phyloP scores from a whole-genome alignment of 2,329 filamentous ascomycete species.

The Calonectria fujianensis region DNA sequence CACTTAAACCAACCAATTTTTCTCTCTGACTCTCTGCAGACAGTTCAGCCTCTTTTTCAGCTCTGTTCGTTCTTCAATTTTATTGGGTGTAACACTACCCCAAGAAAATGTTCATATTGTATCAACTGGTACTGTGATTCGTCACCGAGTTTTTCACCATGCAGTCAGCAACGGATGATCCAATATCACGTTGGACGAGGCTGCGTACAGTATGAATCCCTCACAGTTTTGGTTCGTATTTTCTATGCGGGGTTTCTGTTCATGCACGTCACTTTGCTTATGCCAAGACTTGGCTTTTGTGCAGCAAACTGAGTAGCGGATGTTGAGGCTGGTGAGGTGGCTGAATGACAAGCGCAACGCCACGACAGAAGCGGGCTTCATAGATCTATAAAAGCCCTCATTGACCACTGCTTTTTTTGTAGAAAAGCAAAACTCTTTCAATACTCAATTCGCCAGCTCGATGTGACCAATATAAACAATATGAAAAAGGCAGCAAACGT shows the following conservation, averaged over 20 bases:
- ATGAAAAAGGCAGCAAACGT: too few species aligned
- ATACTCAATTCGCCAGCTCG: too few species aligned
- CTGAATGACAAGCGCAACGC: too few species aligned
- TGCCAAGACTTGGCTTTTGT: neutral
- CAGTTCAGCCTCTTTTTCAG: neutral
- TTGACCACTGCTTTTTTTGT: too few species aligned
- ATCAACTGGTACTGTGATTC: neutral
- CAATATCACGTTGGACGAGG: neutral
- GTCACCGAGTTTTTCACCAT: neutral
- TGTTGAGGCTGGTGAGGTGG: too few species aligned
- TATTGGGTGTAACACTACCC: neutral
- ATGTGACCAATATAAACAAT: too few species aligned
- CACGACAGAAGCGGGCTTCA: too few species aligned
- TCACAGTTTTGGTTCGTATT: neutral
- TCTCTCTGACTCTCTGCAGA: neutral
- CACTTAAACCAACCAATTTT: neutral
- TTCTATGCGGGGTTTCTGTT: neutral
- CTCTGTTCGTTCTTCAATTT: neutral
- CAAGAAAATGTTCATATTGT: neutral
- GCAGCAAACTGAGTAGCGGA: neutral
- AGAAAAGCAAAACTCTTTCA: too few species aligned
- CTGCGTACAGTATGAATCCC: neutral
- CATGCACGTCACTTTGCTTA: neutral
- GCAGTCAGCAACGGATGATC: neutral
- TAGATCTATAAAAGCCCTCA: too few species aligned